Percentiles rank a stretch among this genome's conserved stretches.
phyloP scores from a whole-genome alignment of 106 monocot genomes.

The Dioscorea zingiberensis region DNA sequence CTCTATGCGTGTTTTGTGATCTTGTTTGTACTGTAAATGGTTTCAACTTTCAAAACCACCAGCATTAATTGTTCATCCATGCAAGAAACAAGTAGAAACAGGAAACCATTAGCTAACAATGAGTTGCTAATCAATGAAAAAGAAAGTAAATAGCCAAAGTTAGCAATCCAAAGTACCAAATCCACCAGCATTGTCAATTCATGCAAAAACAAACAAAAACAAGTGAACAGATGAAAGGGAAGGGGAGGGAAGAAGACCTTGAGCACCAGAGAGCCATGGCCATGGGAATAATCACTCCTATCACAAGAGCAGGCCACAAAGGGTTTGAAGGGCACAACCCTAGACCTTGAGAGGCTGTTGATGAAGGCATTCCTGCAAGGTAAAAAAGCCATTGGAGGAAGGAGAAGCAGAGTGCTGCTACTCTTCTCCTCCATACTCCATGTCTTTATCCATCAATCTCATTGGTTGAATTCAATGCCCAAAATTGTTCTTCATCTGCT shows the following conservation, averaged over 20 bases:
- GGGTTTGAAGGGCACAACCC: slow-evolving; percentile 1
- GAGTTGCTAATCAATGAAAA: too few species aligned
- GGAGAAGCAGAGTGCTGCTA: slow-evolving; percentile 2
- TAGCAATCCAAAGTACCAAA: too few species aligned
- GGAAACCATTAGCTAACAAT: too few species aligned
- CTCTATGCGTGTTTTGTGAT: too few species aligned
- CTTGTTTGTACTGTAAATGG: too few species aligned
- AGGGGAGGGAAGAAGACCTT: background rate
- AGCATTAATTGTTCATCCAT: too few species aligned
- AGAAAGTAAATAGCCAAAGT: too few species aligned
- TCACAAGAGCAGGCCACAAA: slow-evolving; percentile 21
- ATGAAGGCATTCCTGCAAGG: slow-evolving; percentile 12
- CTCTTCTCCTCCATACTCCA: slow-evolving; percentile 7
- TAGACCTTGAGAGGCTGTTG: slow-evolving; percentile 4
- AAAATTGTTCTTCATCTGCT: too few species aligned
- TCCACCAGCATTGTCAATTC: background rate
- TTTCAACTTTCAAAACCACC: too few species aligned
- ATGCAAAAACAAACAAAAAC: background rate
- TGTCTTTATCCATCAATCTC: slow-evolving; percentile 14
- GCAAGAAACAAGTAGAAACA: too few species aligned
- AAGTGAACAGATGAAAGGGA: background rate
- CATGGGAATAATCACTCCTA: slow-evolving; percentile 12
- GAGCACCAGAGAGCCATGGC: slow-evolving; percentile 36
- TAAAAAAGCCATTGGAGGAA: slow-evolving; percentile 18
- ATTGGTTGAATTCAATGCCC: background rate